Percentiles rank a stretch among this genome's conserved stretches.
Conservation (phyloP, 1,284 basidiomycete species). For the Clitocybe nebularis region DNA sequence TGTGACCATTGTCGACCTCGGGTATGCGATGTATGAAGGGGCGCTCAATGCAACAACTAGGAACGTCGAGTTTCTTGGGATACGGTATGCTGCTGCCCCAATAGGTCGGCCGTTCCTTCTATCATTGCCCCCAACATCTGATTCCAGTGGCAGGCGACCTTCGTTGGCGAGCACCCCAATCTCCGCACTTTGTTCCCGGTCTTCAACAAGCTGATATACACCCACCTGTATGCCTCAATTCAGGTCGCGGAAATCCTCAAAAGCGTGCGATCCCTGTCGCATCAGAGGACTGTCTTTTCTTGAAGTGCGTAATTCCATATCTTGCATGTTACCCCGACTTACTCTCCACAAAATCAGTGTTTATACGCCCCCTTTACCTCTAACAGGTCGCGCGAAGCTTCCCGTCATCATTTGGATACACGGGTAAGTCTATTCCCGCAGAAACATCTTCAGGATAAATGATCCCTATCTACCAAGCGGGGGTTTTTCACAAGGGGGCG, state of each 20-base stretch:
- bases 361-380: constrained; percentile 17
- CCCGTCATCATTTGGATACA: constrained; percentile 40
- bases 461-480: constrained; percentile 18
- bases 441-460: background rate
- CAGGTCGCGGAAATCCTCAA: constrained; percentile 14
- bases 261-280: constrained; percentile 1
- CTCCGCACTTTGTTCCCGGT: constrained; percentile 23
- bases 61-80: constrained; percentile 34
- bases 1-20: constrained; percentile 30
- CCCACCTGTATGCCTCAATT: constrained; percentile 25
- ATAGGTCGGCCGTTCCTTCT: constrained; percentile 6
- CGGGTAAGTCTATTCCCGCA: constrained; percentile 20
- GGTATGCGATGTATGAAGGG: constrained; percentile 37
- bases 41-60: constrained; percentile 25
- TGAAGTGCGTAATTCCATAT: constrained; percentile 26
- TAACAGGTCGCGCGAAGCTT: constrained; percentile 16
- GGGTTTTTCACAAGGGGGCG: constrained; percentile 22
- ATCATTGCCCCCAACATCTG: background rate
- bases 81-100: constrained; percentile 40
- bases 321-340: background rate
- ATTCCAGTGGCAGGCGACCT: constrained; percentile 15
- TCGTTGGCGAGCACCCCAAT: constrained; percentile 29
- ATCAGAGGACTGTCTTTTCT: constrained; percentile 37
- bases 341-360: constrained; percentile 18
- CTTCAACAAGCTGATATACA: constrained; percentile 27